A percentile compares a stretch with the other conserved stretches of the same genome.
These are phyloP conservation scores for Colletotrichum liriopes DNA, from an alignment of 2,329 filamentous ascomycete genomes.

Conservation along the genomic window DNA sequence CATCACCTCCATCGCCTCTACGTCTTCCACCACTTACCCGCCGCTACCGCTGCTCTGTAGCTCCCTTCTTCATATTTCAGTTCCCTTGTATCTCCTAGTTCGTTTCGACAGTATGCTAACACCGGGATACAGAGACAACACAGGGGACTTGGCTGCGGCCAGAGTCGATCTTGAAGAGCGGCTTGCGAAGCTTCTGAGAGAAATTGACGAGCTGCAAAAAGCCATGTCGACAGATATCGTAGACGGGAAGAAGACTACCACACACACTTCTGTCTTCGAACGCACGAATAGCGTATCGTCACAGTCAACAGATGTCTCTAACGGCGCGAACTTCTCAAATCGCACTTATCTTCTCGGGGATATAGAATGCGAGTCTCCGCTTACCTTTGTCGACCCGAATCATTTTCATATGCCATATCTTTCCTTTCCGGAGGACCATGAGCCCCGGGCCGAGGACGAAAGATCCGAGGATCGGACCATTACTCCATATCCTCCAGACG, in stretches of 20 bases:
- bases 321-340: conserved; percentile 49
- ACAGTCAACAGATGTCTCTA: conserved; percentile 58
- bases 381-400: conserved; percentile 52
- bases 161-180: conserved; percentile 54
- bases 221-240: conserved; percentile 57
- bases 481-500: conserved; percentile 46
- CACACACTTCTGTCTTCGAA: conserved; percentile 66
- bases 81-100: not conserved
- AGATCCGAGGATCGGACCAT: conserved; percentile 48
- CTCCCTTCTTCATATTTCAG: not conserved
- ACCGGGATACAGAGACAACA: conserved; percentile 45
- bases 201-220: conserved; percentile 61
- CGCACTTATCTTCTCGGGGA: conserved; percentile 46
- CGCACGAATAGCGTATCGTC: conserved; percentile 63
- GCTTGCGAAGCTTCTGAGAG: conserved; percentile 56
- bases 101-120: not conserved
- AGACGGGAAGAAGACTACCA: conserved; percentile 50
- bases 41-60: not conserved
- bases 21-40: not conserved
- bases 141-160: conserved; percentile 49
- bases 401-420: conserved; percentile 57
- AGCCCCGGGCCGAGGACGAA: conserved; percentile 27
- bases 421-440: conserved; percentile 42
- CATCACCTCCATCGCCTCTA: not conserved
- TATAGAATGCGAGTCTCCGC: conserved; percentile 51